phyloP scores from a whole-genome alignment of 805 yeast species.

The Grigorovia jiainica region DNA sequence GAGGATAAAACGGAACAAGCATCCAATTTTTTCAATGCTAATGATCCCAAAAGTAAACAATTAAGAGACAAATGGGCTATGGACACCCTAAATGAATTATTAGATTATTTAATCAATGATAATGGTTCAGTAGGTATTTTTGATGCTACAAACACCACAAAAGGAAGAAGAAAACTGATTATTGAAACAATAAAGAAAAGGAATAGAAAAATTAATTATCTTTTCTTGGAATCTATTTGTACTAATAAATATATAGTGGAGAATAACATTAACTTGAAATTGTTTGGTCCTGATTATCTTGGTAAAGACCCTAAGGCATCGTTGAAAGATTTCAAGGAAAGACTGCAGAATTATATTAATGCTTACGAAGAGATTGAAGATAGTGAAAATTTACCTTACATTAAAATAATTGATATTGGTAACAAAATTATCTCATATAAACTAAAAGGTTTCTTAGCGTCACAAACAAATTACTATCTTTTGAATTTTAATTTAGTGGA shows the following conservation, averaged over 20 bases:
- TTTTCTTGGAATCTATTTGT: conserved; percentile 82
- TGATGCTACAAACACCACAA: conserved; percentile 77
- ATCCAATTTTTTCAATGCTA: conserved; percentile 82
- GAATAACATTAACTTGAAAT: conserved; percentile 71
- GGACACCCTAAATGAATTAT: conserved; percentile 77
- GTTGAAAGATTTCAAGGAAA: conserved; percentile 66
- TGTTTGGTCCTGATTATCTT: conserved; percentile 87
- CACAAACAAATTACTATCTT: conserved; percentile 85
- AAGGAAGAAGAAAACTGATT: conserved; percentile 50
- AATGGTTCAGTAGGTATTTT: conserved; percentile 89
- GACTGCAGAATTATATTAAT: conserved; percentile 73
- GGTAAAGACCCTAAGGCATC: conserved; percentile 79
- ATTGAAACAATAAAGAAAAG: conserved; percentile 47
- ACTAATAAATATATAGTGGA: conserved; percentile 72
- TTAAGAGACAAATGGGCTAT: conserved; percentile 92
- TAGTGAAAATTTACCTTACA: conserved; percentile 65
- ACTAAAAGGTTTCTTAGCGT: conserved; percentile 79
- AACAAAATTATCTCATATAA: conserved; percentile 87
- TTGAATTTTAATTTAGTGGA: conserved; percentile 81
- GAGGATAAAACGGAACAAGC: conserved; percentile 43
- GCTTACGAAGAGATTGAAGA: conserved; percentile 90
- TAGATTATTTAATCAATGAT: conserved; percentile 71
- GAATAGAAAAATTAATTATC: conserved; percentile 59
- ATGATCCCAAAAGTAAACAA: conserved; percentile 50
- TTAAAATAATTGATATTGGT: conserved; percentile 94